Evolutionary conservation across 2,329 filamentous ascomycete species (phyloP), one percentile per base, ranked within the genome.

Genomic region (Botrytis fabae): DNA sequence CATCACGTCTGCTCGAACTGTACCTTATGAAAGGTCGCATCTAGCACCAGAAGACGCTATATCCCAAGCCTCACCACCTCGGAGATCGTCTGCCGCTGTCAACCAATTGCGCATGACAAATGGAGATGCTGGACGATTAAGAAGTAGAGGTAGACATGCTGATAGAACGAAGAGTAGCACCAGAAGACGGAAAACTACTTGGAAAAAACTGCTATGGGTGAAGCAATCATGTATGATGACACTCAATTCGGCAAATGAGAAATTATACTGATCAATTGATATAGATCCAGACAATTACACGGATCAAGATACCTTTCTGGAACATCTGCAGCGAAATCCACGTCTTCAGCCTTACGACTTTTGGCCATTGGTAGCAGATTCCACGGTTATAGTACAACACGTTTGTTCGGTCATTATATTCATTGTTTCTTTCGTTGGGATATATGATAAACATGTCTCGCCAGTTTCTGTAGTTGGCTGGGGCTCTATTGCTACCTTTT

Each of bases 191-290:
- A 93, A 91, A 80, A 89, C 90, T 69, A 89, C 89, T 18, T 98
- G 95, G 93, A 97, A 97, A 86, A 98, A 98, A 85, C 84, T 99
- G 76, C 88, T 99, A 72, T 99, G 96, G 96, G 95, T 99, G 80
- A 97, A 97, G 83, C 96, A 98, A 82, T 93, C 93, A 48, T 97
- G 93, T 95, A 85, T 76, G 38, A 38, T 38, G 38, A 10, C 38
- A 38, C 16, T 28, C 32, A 25, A 57, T 68, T 28, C 65, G 48
- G 46, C 69, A 71, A 38, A 32, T 38, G 54, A 54, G 25, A 20
- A 10, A 62, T 57, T 35, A 22, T 75, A 72, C 75, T 80, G 69
- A 81, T 76, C 38, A 9, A 32, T 66, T 40, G 64, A 59, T n/a
- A 40, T 66, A 95, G 93, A 97, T 81, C 95, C 96, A n/a, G 96